Conservation (phyloP, 2,329 filamentous ascomycete species). For the Trichophyton mentagrophytes region DNA sequence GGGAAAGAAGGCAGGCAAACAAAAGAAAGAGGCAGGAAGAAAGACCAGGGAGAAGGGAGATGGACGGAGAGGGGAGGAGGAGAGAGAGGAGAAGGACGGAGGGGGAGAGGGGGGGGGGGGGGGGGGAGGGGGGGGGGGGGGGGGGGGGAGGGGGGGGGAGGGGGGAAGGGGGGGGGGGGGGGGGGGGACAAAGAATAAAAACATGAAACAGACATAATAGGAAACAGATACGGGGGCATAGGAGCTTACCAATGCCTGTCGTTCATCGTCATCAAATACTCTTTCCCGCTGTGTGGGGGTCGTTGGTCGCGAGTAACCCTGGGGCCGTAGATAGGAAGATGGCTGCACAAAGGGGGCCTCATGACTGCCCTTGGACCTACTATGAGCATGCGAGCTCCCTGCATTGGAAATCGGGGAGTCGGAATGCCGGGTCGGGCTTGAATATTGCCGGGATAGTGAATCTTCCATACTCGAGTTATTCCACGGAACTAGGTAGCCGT, state of each 20-base stretch:
- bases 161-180: too few species aligned
- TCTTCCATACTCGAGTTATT: slow-evolving; percentile 19
- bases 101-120: too few species aligned
- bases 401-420: slow-evolving; percentile 8
- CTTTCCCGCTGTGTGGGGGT: slow-evolving; percentile 29
- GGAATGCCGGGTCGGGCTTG: slow-evolving; percentile 8
- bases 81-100: too few species aligned
- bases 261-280: slow-evolving; percentile 38
- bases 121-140: too few species aligned
- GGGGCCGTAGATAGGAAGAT: slow-evolving; percentile 35
- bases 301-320: slow-evolving; percentile 29
- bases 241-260: slow-evolving; percentile 35
- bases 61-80: too few species aligned
- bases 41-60: too few species aligned
- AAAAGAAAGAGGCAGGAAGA: too few species aligned
- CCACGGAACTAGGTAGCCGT: background rate
- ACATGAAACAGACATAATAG: slow-evolving; percentile 4
- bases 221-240: slow-evolving; percentile 5
- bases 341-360: slow-evolving; percentile 37
- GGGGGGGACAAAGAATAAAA: too few species aligned
- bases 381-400: slow-evolving; percentile 11
- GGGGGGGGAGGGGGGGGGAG: too few species aligned
- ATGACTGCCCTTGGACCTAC: slow-evolving; percentile 23
- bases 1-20: too few species aligned
- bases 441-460: slow-evolving; percentile 15